phyloP scores from a whole-genome alignment of 2,329 filamentous ascomycete genomes.

The Teratosphaeria destructans region DNA sequence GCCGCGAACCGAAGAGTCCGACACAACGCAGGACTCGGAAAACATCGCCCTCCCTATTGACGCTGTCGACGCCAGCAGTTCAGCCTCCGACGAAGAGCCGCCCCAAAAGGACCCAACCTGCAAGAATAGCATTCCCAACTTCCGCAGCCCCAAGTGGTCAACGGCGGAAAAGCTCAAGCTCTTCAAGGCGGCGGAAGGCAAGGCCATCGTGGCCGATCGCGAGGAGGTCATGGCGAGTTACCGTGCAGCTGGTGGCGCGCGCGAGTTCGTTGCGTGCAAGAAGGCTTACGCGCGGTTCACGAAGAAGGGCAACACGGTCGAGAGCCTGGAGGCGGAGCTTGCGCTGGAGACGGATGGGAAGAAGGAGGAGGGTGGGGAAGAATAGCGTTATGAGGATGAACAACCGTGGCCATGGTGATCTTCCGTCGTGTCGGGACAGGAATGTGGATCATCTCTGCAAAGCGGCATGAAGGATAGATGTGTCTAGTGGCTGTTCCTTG shows the following conservation, averaged over 20 bases:
- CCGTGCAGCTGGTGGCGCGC: neutral
- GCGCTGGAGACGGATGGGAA: too few species aligned
- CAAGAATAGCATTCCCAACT: neutral
- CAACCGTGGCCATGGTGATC: too few species aligned
- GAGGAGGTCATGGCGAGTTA: neutral
- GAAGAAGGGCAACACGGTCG: neutral
- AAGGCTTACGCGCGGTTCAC: neutral
- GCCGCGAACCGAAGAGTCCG: neutral
- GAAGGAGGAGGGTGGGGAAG: neutral
- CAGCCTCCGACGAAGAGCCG: neutral
- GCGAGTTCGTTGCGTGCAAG: neutral
- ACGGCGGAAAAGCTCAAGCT: neutral
- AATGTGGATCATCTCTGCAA: too few species aligned
- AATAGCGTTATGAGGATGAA: neutral
- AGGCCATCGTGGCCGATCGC: neutral
- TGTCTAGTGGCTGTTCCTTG: too few species aligned
- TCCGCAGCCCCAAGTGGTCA: neutral
- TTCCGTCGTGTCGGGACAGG: too few species aligned
- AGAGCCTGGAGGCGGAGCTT: neutral
- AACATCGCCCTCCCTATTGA: neutral
- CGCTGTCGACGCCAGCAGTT: neutral
- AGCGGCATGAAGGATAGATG: too few species aligned
- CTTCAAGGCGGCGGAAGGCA: neutral
- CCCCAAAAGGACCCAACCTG: too few species aligned
- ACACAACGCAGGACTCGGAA: neutral